phyloP scores from a whole-genome alignment of 2,329 filamentous ascomycete species.

The Calonectria multiphialidica region DNA sequence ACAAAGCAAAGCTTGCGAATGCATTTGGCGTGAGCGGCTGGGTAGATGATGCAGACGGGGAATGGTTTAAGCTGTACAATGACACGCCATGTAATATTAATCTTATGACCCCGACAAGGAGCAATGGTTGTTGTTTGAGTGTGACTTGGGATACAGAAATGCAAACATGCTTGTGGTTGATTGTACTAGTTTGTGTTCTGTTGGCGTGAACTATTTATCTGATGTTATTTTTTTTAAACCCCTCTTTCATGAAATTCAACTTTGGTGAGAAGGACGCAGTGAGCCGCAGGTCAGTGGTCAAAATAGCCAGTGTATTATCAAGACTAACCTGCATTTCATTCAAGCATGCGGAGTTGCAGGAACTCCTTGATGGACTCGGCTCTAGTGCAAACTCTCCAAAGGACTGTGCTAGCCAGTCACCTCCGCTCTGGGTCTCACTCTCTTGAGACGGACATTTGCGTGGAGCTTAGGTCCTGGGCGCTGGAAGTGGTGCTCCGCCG shows the following conservation, averaged over 20 bases:
- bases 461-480: not conserved
- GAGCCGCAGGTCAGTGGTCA: no score
- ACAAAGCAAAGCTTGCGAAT: conserved; percentile 25
- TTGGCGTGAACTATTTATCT: not conserved
- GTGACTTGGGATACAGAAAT: conserved; percentile 10
- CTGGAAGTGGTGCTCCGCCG: not conserved
- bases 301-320: no score
- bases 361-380: not conserved
- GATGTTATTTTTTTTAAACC: no score
- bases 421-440: not conserved
- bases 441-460: not conserved
- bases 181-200: not conserved
- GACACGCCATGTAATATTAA: conserved; percentile 40
- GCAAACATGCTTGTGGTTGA: not conserved
- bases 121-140: conserved; percentile 22
- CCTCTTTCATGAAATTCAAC: no score
- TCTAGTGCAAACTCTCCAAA: not conserved
- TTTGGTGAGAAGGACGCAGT: no score
- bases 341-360: not conserved
- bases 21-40: conserved; percentile 26
- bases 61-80: conserved; percentile 34
- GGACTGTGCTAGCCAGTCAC: not conserved
- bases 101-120: conserved; percentile 23
- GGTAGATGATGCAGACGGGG: conserved; percentile 25
- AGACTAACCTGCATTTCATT: not conserved